Evolutionary conservation across 2,329 filamentous ascomycete species (phyloP), one percentile per base, ranked within the genome.

Genomic region (Teratosphaeria pseudoeucalypti): DNA sequence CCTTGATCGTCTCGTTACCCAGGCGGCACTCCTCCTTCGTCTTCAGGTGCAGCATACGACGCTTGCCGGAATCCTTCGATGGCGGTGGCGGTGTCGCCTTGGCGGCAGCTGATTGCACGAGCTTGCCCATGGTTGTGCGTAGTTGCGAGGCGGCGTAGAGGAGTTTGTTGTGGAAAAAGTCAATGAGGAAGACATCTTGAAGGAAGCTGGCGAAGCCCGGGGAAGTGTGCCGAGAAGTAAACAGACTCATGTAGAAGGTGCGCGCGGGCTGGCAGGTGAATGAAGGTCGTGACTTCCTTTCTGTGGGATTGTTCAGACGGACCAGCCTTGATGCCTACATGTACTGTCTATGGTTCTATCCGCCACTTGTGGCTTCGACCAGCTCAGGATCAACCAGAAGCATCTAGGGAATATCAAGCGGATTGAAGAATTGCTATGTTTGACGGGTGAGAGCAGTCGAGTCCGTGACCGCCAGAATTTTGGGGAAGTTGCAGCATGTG

Each of bases 1-100:
- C 86, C 61, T 82, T 78, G 56, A 86, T 71, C 34, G 76, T 79
- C 65, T 79, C 78, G 39, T 76, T 73, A 57, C 73, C 74, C 59
- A 78, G 77, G 58, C 76, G 76, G 62, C 78, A 76, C 67, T 80
- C 78, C 63, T 78, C 78, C 64, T 77, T 79, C 57, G 78, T 80
- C 67, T 75, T 76, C 61, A 80, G 68, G 49, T 77, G 72, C 32
- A 67, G 63, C 69, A 75, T 71, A n/a, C 64, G 67, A 56, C 69
- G 69, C 53, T 63, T 62, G 59, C 56, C 34, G 16, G 26, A 6
- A 3, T 32, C 53, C 34, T 32, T 32, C 12, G 53, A 7, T 26
- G 53, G 16, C 53, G 53, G 19, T 49, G 43, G 43, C n/a, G 43
- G 43, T 49, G n/a, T 19, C 5, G 19, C 43, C 43, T 49, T 19